Conservation (phyloP, 202 grass and related monocot genomes). For the Setaria italica region DNA sequence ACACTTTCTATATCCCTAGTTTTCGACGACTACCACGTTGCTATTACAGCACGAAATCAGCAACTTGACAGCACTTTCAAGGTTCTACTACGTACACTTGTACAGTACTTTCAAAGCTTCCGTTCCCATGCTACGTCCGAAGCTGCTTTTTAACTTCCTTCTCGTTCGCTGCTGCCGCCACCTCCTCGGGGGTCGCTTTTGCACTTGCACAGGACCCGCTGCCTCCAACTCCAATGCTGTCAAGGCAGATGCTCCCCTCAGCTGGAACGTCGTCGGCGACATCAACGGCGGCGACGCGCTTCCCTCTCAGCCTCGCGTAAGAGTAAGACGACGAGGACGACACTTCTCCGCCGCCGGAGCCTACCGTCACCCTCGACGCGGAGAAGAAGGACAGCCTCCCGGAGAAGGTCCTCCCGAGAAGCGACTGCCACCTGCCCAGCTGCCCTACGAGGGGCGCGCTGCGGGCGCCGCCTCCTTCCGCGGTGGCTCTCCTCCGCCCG, state of each 20-base stretch:
- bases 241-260: background rate
- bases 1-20: too few species aligned
- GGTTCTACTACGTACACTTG: too few species aligned
- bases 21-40: too few species aligned
- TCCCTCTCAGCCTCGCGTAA: slow-evolving; percentile 41
- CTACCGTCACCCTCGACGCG: slow-evolving; percentile 28
- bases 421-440: slow-evolving; percentile 46
- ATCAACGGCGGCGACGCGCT: slow-evolving; percentile 51
- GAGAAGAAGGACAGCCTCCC: slow-evolving; percentile 48
- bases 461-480: slow-evolving; percentile 49
- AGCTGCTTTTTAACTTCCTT: too few species aligned
- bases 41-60: too few species aligned
- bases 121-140: too few species aligned
- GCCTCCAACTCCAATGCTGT: slow-evolving; percentile 16
- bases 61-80: too few species aligned
- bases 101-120: too few species aligned
- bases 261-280: slow-evolving; percentile 5
- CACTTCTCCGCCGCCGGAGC: slow-evolving; percentile 48
- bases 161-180: too few species aligned
- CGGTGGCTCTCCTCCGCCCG: background rate
- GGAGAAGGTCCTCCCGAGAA: slow-evolving; percentile 53
- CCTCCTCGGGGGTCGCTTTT: too few species aligned
- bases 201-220: background rate
- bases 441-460: slow-evolving; percentile 35
- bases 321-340: slow-evolving; percentile 38